Evolutionary conservation across 148 eudicot species (phyloP).

Genomic region (Oxyria digyna): DNA sequence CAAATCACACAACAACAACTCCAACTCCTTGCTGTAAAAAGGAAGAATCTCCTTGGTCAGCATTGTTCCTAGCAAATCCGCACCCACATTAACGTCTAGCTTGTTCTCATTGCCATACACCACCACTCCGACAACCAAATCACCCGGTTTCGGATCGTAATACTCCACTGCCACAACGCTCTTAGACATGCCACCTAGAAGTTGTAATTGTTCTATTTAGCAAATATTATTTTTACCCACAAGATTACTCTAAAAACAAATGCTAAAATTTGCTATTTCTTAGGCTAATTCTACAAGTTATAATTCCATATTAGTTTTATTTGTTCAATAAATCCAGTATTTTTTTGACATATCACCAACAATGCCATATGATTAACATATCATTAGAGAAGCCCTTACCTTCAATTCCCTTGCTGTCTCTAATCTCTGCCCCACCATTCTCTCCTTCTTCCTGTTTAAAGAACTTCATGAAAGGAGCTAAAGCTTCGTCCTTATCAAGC

Average conservation of each 20-base stretch:
- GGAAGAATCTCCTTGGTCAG: slow-evolving; percentile 92
- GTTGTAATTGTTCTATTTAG: too few relatives aligned
- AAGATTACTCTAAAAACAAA: too few relatives aligned
- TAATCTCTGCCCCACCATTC: slow-evolving; percentile 18
- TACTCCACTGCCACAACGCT: slow-evolving; percentile 53
- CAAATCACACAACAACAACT: slow-evolving; percentile 56
- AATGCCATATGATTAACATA: too few relatives aligned
- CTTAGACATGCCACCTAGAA: too few relatives aligned
- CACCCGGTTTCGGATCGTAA: slow-evolving; percentile 84
- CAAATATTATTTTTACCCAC: too few relatives aligned
- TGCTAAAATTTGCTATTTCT: too few relatives aligned
- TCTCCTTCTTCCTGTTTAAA: slow-evolving; percentile 41
- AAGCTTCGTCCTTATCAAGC: slow-evolving; percentile 41
- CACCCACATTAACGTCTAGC: slow-evolving; percentile 87
- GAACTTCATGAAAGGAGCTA: slow-evolving; percentile 73
- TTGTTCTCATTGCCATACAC: slow-evolving; percentile 82
- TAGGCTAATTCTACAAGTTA: too few relatives aligned
- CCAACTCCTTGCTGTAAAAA: slow-evolving; percentile 71
- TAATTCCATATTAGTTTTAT: too few relatives aligned
- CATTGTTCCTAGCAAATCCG: slow-evolving; percentile 78
- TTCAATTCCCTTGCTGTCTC: slow-evolving; percentile 10
- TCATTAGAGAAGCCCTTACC: too few relatives aligned
- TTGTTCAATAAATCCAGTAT: too few relatives aligned
- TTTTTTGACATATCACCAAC: too few relatives aligned
- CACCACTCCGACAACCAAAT: slow-evolving; percentile 85